Evolutionary conservation across 257 asterid genomes (phyloP).

Genomic region (Capsicum rhomboideum): DNA sequence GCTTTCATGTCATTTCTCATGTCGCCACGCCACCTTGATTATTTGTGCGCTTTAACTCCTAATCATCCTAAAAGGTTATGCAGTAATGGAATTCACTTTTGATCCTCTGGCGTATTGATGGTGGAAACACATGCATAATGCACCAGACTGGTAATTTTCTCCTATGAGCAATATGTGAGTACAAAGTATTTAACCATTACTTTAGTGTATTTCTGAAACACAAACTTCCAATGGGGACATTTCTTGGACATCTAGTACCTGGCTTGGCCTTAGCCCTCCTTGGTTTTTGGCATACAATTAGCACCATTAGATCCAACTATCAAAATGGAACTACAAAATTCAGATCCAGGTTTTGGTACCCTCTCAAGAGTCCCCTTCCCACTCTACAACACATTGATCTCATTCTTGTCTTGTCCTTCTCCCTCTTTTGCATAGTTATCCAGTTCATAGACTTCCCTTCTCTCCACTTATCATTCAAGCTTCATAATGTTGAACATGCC

Average conservation of each 20-base stretch:
- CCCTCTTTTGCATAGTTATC: conserved; percentile 40
- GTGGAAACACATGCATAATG: conserved; percentile 75
- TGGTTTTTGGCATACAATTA: conserved; percentile 65
- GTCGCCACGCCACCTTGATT: background rate
- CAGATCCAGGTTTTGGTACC: conserved; percentile 56
- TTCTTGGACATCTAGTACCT: conserved; percentile 54
- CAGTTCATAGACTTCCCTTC: conserved; percentile 43
- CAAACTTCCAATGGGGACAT: conserved; percentile 50
- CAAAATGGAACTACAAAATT: conserved; percentile 44
- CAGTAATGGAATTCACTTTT: conserved; percentile 1
- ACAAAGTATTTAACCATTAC: conserved; percentile 30
- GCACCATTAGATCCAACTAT: conserved; percentile 34
- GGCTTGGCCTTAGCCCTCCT: conserved; percentile 61
- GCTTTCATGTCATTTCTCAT: background rate
- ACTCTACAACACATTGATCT: conserved; percentile 44
- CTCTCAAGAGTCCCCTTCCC: conserved; percentile 26
- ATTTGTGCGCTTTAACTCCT: background rate
- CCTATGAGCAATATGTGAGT: background rate
- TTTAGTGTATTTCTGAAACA: background rate
- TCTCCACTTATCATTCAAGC: conserved; percentile 47
- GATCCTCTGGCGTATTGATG: conserved; percentile 9
- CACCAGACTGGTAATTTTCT: conserved; percentile 27
- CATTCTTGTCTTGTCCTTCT: conserved; percentile 44
- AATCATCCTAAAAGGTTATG: background rate
- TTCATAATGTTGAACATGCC: conserved; percentile 53